These are phyloP conservation scores for Metschnikowia henanensis DNA, from an alignment of 805 yeast genomes.

Conservation along the genomic window DNA sequence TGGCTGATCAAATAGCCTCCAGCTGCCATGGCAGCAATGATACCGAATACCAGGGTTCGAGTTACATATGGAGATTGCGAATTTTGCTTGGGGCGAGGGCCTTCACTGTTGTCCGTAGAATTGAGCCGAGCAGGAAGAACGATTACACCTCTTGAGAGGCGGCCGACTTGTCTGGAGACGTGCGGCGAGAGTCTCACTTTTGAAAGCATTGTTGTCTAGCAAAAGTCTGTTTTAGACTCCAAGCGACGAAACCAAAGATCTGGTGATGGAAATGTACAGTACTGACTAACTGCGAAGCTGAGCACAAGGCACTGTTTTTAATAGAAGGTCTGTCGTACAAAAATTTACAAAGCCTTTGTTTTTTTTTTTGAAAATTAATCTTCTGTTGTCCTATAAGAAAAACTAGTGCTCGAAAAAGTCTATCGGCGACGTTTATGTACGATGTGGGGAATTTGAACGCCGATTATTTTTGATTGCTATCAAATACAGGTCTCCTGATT, in stretches of 20 bases:
- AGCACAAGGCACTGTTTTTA: neutral
- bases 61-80: slow-evolving; percentile 10
- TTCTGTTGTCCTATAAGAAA: too few relatives aligned
- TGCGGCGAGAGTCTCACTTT: slow-evolving; percentile 3
- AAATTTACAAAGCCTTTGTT: too few relatives aligned
- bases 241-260: neutral
- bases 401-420: too few relatives aligned
- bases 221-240: neutral
- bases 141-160: neutral
- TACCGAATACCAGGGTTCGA: slow-evolving; percentile 9
- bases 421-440: too few relatives aligned
- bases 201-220: slow-evolving; percentile 8
- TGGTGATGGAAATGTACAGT: slow-evolving; percentile 4
- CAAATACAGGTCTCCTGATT: neutral
- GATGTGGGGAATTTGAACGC: too few relatives aligned
- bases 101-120: slow-evolving; percentile 6
- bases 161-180: neutral
- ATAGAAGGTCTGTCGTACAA: too few relatives aligned
- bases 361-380: too few relatives aligned
- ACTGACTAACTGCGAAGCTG: slow-evolving; percentile 1
- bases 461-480: neutral
- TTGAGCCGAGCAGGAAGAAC: slow-evolving; percentile 3
- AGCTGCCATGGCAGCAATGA: slow-evolving; percentile 8
- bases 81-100: slow-evolving; percentile 3
- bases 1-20: slow-evolving; percentile 7